Base-by-base conservation (phyloP, 305 asterid species). In the Rubia peregrina region DNA sequence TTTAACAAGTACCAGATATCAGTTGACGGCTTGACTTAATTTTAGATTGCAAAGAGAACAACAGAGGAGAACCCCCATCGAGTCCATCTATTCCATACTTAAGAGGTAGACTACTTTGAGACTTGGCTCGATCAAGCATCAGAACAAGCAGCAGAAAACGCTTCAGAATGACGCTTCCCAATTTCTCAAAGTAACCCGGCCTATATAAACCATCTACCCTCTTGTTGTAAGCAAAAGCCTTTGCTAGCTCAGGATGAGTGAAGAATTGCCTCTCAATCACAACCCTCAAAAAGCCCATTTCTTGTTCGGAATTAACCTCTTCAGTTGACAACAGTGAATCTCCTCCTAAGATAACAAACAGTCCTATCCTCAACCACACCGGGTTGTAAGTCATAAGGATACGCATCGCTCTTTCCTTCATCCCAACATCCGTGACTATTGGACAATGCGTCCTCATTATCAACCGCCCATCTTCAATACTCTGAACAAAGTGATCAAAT, bases 201-300 rank as follows among this genome's bases (percentile, higher is more conserved):
- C 99, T 86, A 79, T 88, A 95, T 77, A 95, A 83, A n/a, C 99
- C 99, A 76, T 95, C 98, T 70, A 95, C 98, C 84, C 79, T 76
- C 83, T 85, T 95, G 86, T 91, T 95, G 67, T 95, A 95, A 79
- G 97, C 93, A 76, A 85, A 91, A 26, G 81, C 80, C 80, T 81
- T 95, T 46, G 98, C 99, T 65, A 95, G 85, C 71, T 85, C 92
- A 49, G 83, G 49, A 82, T 95, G 99, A 21, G 92, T 74, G 51
- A 95, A 85, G 73, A 95, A 87, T 75, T 91, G 94, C 67, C 88
- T 95, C 73, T 91, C 98, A 5, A 91, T 82, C 68, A 95, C 89
- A 83, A 87, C 83, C 86, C 85, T 90, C 87, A 91, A 75, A 80
- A 95, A 95, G 43, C 86, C 80, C 76, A 83, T 85, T 82, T 91